Evolutionary conservation across 176 grass and related monocot genomes (phyloP).

Genomic region (Avena atlantica): DNA sequence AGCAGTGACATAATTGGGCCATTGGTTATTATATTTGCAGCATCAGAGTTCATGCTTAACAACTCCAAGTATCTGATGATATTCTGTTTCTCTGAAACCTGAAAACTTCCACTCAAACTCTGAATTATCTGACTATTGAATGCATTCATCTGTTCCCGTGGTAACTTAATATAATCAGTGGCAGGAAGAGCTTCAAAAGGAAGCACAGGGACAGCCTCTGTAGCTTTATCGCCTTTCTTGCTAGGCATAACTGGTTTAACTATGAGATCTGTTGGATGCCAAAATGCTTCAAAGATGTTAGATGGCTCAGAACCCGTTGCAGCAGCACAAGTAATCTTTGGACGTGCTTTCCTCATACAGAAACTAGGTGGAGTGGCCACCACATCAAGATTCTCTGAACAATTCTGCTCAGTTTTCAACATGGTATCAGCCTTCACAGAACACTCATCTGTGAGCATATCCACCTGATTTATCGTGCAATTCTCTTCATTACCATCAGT

Average conservation of each 20-base stretch:
- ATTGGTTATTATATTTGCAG: slow-evolving; percentile 87
- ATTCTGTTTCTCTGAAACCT: slow-evolving; percentile 96
- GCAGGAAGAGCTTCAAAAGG: slow-evolving; percentile 77
- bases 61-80: slow-evolving; percentile 87
- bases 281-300: slow-evolving; percentile 75
- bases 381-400: slow-evolving; percentile 58
- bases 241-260: slow-evolving; percentile 98
- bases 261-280: slow-evolving; percentile 89
- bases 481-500: slow-evolving; percentile 67
- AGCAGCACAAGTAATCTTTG: slow-evolving; percentile 57
- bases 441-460: slow-evolving; percentile 62
- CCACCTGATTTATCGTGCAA: slow-evolving; percentile 57
- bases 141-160: slow-evolving; percentile 74
- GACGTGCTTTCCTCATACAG: slow-evolving; percentile 67
- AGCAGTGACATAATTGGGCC: slow-evolving; percentile 83
- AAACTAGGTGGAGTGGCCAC: slow-evolving; percentile 65
- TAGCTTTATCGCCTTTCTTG: slow-evolving; percentile 80
- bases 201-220: slow-evolving; percentile 55
- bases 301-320: slow-evolving; percentile 65
- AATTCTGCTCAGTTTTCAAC: slow-evolving; percentile 58
- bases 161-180: slow-evolving; percentile 81
- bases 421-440: slow-evolving; percentile 46
- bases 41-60: slow-evolving; percentile 85
- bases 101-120: slow-evolving; percentile 84
- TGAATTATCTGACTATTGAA: slow-evolving; percentile 82